Evolutionary conservation across 129 eudicot species (phyloP).

Genomic region (Sambucus nigra): DNA sequence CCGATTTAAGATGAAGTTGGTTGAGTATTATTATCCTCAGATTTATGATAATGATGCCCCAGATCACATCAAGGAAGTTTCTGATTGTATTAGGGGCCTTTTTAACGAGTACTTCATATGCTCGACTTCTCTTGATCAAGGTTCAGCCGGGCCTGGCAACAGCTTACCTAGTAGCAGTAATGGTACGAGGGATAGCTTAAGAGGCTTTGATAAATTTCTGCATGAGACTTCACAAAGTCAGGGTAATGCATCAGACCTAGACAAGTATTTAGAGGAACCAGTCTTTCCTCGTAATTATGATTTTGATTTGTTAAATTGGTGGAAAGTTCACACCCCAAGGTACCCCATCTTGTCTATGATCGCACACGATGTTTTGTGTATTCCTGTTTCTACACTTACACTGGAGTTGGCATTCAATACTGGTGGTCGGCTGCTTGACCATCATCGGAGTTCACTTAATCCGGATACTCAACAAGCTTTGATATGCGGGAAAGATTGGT

Average conservation of each 20-base stretch:
- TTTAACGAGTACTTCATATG: constrained; percentile 62
- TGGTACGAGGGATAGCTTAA: constrained; percentile 55
- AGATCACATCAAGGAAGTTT: constrained; percentile 52
- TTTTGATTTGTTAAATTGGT: constrained; percentile 80
- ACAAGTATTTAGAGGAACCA: constrained; percentile 85
- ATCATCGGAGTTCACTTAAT: constrained; percentile 54
- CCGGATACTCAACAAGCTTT: constrained; percentile 77
- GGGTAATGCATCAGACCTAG: constrained; percentile 63
- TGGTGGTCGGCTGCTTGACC: constrained; percentile 63
- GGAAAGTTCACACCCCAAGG: constrained; percentile 96
- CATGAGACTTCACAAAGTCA: constrained; percentile 71
- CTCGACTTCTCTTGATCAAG: constrained; percentile 37
- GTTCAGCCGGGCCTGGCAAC: constrained; percentile 22
- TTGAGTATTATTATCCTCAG: constrained; percentile 74
- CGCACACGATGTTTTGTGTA: constrained; percentile 71
- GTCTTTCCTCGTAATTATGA: constrained; percentile 82
- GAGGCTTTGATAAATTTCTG: constrained; percentile 82
- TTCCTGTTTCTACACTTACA: constrained; percentile 69
- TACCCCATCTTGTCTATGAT: constrained; percentile 86
- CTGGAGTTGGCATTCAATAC: constrained; percentile 63
- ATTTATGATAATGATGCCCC: constrained; percentile 54
- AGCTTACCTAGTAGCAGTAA: constrained; percentile 34
- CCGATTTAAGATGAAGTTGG: constrained; percentile 81
- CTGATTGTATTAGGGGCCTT: constrained; percentile 59
- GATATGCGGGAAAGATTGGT: constrained; percentile 92